Base-by-base conservation (phyloP, 2,329 filamentous ascomycete species). In the Cytospora mali region DNA sequence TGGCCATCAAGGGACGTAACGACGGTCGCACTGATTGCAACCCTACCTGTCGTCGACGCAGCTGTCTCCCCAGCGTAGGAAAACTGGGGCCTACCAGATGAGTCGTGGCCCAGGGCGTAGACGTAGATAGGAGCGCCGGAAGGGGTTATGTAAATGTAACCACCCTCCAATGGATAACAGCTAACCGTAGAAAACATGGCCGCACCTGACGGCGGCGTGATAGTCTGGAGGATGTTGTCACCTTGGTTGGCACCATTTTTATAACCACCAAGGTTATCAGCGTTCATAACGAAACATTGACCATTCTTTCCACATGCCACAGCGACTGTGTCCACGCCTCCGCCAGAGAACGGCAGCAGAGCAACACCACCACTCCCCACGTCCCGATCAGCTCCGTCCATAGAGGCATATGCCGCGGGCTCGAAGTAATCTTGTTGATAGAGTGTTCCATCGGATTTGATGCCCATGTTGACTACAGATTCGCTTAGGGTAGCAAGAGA, bases 221-320 rank as follows among this genome's bases (percentile, higher is more conserved):
- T 80, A 0, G 75, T 75, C 65, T 81, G 78, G 4, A 82, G 75
- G 2, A 81, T 75, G 6, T 76, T 73, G 58, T 81, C 80, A 16
- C 71, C 71, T 59, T 73, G 69, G 21, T 71, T 72, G 57, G 70
- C 73, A 3, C 71, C 73, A 14, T 71, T 72, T 11, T 73, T 65
- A 55, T 74, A 72, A 53, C 74, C 71, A 6, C 72, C 73, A n/a
- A 46, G 42, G n/a, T 46, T 23, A 23, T 46, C 14, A 18, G 42
- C 42, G 35, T 75, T 72, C 66, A 73, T 62, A 9, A 68, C 51
- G 29, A 80, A 81, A 0, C 77, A 78, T 69, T 80, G 82, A 1
- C 79, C 80, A 48, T 78, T 81, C 70, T 84, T 84, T 14, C 81
- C 81, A 3, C 79, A 79, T 0, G 81, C 75, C 7, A 83, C 76